Conservation (phyloP, 2,329 filamentous ascomycete genomes). For the Aspergillus glaucus region DNA sequence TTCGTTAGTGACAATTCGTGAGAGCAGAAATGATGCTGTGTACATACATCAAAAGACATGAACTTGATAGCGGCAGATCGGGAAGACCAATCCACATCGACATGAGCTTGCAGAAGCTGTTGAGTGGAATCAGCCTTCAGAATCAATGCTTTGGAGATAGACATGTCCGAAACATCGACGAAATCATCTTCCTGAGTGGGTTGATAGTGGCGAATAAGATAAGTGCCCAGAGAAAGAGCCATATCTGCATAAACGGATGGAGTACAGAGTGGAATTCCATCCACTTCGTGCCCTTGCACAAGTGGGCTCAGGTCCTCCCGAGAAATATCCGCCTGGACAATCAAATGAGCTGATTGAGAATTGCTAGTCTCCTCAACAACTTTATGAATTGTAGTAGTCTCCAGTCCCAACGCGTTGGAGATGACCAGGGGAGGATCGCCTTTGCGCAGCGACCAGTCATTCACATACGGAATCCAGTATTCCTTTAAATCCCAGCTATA, state of each 20-base stretch:
- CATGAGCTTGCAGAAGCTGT: no score
- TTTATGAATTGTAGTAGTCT: constrained; percentile 24
- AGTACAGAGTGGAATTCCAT: constrained; percentile 29
- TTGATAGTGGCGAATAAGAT: no score
- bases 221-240: no score
- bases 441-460: constrained; percentile 29
- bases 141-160: no score
- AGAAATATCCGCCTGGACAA: constrained; percentile 30
- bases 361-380: constrained; percentile 20
- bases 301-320: constrained; percentile 28
- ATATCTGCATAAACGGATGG: constrained; percentile 6
- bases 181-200: no score
- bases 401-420: constrained; percentile 5
- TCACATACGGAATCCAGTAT: constrained; percentile 35
- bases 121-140: no score
- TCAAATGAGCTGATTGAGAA: constrained; percentile 21
- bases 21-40: no score
- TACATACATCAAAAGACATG: no score
- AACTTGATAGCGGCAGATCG: no score
- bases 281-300: constrained; percentile 33
- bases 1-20: no score
- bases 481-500: constrained; percentile 38
- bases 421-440: constrained; percentile 18
- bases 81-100: no score
- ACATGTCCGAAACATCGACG: no score